phyloP scores from a whole-genome alignment of 2,329 filamentous ascomycete genomes.

The Lachnellula hyalina region DNA sequence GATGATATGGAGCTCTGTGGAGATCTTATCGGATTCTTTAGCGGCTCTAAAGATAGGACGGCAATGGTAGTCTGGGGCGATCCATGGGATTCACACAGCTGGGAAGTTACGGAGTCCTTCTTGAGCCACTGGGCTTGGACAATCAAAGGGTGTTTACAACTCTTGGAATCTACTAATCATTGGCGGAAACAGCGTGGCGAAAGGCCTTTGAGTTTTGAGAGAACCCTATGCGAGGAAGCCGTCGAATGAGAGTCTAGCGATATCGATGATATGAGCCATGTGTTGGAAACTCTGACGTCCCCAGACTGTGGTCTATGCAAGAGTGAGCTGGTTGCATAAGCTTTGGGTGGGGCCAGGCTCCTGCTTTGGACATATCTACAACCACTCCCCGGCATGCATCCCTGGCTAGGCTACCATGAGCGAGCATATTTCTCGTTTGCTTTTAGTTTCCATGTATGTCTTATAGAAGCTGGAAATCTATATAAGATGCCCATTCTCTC shows the following conservation, averaged over 20 bases:
- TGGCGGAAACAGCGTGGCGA: conserved; percentile 34
- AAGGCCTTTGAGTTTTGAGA: not conserved
- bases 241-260: not conserved
- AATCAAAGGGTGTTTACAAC: conserved; percentile 30
- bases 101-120: conserved; percentile 36
- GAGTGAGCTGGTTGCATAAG: too few species aligned
- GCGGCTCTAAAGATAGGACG: conserved; percentile 14
- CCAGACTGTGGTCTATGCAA: not conserved
- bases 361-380: too few species aligned
- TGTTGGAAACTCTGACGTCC: not conserved
- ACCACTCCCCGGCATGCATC: too few species aligned
- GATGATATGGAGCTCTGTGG: conserved; percentile 21
- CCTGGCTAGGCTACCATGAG: too few species aligned
- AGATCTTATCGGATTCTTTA: conserved; percentile 17
- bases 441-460: too few species aligned
- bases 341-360: too few species aligned
- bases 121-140: conserved; percentile 33
- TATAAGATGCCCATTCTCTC: not conserved
- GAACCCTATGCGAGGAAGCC: not conserved
- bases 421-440: too few species aligned
- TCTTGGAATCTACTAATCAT: conserved; percentile 33
- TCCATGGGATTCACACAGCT: conserved; percentile 31
- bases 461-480: too few species aligned
- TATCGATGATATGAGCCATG: not conserved
- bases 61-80: conserved; percentile 33